Conservation (phyloP, 352 stramenopile species). For the Phytophthora kernoviae region DNA sequence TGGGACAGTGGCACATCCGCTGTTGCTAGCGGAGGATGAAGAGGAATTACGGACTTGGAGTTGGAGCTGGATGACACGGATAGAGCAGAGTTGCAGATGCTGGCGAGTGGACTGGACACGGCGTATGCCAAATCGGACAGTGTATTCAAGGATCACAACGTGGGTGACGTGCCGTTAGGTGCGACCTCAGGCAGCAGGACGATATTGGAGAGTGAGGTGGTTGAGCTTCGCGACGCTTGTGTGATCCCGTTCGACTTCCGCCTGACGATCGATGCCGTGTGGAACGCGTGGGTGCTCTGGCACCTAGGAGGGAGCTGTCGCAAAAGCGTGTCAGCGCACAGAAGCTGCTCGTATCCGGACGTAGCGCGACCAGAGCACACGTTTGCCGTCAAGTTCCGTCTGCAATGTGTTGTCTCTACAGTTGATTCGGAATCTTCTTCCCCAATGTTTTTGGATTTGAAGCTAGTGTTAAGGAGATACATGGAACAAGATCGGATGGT, state of each 20-base stretch:
- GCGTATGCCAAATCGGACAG: conserved; percentile 21
- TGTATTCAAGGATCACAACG: conserved; percentile 21
- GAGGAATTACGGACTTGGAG: conserved; percentile 33
- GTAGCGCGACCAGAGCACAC: conserved; percentile 37
- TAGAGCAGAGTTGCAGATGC: conserved; percentile 30
- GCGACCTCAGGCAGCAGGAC: conserved; percentile 19
- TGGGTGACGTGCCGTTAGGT: conserved; percentile 10
- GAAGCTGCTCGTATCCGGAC: conserved; percentile 35
- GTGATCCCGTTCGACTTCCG: conserved; percentile 40
- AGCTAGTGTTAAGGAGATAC: conserved; percentile 45
- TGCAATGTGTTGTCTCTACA: conserved; percentile 19
- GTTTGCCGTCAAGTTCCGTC: conserved; percentile 39
- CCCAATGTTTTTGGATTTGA: conserved; percentile 30
- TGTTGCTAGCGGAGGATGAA: conserved; percentile 30
- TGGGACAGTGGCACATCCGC: conserved; percentile 13
- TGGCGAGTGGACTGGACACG: conserved; percentile 29
- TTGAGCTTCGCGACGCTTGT: conserved; percentile 32
- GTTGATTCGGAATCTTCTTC: neutral
- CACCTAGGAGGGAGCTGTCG: conserved; percentile 33
- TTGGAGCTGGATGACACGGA: conserved; percentile 29
- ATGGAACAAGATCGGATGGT: conserved; percentile 34
- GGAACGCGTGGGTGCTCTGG: conserved; percentile 45
- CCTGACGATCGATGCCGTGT: conserved; percentile 32
- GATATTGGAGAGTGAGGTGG: conserved; percentile 9
- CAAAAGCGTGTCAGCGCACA: conserved; percentile 34